Evolutionary conservation across 2,329 filamentous ascomycete species (phyloP).

Genomic region (Sphaerulina vaccinii): DNA sequence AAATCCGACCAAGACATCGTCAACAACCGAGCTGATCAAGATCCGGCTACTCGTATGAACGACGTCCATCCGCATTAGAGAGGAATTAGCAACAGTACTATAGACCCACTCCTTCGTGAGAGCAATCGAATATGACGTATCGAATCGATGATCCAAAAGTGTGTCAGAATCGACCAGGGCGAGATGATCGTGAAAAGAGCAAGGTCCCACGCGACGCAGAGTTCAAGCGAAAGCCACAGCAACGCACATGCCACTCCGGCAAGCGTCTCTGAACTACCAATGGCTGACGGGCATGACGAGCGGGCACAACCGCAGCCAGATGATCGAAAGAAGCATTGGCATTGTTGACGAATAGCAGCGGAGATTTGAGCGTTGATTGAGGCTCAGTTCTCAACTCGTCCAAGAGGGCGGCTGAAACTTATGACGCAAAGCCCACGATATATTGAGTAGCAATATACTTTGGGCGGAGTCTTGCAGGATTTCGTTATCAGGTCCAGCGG

Average conservation of each 20-base stretch:
- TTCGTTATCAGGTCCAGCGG: not conserved
- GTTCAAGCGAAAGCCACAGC: conserved; percentile 5
- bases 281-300: not conserved
- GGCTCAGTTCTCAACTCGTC: too few species aligned
- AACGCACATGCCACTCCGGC: not conserved
- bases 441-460: not conserved
- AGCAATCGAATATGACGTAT: conserved; percentile 15
- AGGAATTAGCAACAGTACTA: conserved; percentile 1
- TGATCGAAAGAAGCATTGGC: too few species aligned
- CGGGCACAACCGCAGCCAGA: not conserved
- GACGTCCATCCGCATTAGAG: not conserved
- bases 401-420: not conserved
- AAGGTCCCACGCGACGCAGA: conserved; percentile 15
- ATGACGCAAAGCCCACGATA: not conserved
- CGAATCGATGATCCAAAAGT: conserved; percentile 4
- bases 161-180: conserved; percentile 3
- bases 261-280: not conserved
- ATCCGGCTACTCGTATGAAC: not conserved
- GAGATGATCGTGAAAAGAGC: conserved; percentile 9
- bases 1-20: not conserved
- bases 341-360: not conserved
- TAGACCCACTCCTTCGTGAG: conserved; percentile 6
- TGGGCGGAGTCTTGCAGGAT: not conserved
- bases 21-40: not conserved
- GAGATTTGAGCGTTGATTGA: not conserved